These are phyloP conservation scores for Cynanchum wilfordii DNA, from an alignment of 257 asterid species.

Conservation along the genomic window DNA sequence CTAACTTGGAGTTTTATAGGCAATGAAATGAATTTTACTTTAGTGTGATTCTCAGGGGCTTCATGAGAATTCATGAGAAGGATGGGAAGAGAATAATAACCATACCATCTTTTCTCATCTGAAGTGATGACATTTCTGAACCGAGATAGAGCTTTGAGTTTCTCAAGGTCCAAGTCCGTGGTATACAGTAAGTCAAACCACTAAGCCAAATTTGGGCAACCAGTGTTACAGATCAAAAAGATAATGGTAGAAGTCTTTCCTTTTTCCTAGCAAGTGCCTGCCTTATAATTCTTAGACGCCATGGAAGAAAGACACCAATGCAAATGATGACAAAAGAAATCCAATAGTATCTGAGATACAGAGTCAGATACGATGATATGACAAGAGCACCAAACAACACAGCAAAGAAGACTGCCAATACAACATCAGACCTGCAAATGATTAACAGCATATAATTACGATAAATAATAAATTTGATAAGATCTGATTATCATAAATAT, in stretches of 20 bases:
- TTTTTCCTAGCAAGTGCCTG: slow-evolving; percentile 58
- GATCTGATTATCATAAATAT: neutral
- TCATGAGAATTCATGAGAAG: slow-evolving; percentile 6
- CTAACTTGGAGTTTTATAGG: neutral
- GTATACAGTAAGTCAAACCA: slow-evolving; percentile 10
- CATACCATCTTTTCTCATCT: slow-evolving; percentile 21
- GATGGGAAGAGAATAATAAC: slow-evolving; percentile 6
- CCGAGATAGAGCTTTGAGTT: slow-evolving; percentile 9
- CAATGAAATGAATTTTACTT: slow-evolving; percentile 13
- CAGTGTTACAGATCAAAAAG: slow-evolving; percentile 29
- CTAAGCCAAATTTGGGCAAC: neutral
- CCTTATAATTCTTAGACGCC: slow-evolving; percentile 52
- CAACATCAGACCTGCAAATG: slow-evolving; percentile 59
- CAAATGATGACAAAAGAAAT: slow-evolving; percentile 41
- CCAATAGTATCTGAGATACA: slow-evolving; percentile 52
- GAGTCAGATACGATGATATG: slow-evolving; percentile 50
- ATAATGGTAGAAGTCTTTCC: slow-evolving; percentile 53
- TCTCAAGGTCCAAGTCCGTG: slow-evolving; percentile 15
- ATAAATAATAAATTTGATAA: neutral
- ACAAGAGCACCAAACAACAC: slow-evolving; percentile 43
- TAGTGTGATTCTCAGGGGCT: slow-evolving; percentile 9
- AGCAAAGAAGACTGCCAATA: slow-evolving; percentile 47
- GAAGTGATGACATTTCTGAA: slow-evolving; percentile 12
- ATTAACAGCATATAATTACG: neutral
- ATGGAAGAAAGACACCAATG: slow-evolving; percentile 48